phyloP scores from a whole-genome alignment of 2,329 filamentous ascomycete species.

The Hirsutella rhossiliensis region DNA sequence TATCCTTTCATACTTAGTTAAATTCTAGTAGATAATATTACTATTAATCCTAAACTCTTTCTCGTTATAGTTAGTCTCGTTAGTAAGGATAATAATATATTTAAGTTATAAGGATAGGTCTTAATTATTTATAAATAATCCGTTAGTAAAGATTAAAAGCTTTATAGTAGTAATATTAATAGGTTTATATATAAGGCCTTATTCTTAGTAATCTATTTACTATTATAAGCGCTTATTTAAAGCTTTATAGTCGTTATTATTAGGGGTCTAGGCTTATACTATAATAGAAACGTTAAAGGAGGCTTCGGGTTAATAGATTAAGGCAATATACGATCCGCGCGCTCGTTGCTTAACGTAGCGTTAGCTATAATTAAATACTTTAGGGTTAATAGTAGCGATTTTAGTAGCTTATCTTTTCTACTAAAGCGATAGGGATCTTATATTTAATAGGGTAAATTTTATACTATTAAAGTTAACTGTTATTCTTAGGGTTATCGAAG shows the following conservation, averaged over 20 bases:
- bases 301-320: neutral
- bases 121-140: neutral
- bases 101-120: neutral
- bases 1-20: neutral
- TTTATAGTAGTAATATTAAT: neutral
- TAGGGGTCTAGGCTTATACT: neutral
- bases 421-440: neutral
- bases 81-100: neutral
- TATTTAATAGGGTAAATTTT: neutral
- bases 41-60: neutral
- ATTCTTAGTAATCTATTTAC: neutral
- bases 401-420: neutral
- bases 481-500: neutral
- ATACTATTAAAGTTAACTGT: neutral
- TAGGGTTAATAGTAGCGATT: neutral
- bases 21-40: too few relatives aligned
- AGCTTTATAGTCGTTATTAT: neutral
- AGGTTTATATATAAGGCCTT: neutral
- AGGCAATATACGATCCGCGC: neutral
- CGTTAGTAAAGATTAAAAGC: neutral
- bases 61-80: neutral
- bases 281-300: neutral
- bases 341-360: neutral
- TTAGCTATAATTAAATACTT: neutral
- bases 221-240: neutral